Evolutionary conservation across 257 asterid genomes (phyloP), one percentile per base, ranked within the genome.

Genomic region (Solanum neorickii): DNA sequence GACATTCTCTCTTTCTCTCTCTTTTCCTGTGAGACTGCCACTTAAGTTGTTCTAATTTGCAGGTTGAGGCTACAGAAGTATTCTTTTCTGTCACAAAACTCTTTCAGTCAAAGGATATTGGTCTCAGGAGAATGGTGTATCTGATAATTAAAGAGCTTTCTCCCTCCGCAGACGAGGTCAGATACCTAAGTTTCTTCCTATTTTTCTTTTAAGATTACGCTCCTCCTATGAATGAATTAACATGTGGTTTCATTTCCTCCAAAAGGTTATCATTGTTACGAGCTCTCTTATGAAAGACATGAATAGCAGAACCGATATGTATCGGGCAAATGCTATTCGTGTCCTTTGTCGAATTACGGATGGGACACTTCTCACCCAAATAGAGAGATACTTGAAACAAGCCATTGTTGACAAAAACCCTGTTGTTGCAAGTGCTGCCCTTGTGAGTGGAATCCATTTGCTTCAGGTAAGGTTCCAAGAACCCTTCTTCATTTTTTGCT

Each of bases 241-340:
- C 72, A 66, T 75, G 70, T 77, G 84, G 42, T 73, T 60, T 90
- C 52, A 86, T 87, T 83, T 84, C 91, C 78, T 83, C 73, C 89
- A n/a, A 86, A 89, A 96, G 99, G 99, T 96, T 89, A 96, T 96
- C 89, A 96, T 96, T 27, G 99, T 96, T 86, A 96, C 99, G n/a
- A 96, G 99, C 96, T 96, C 99, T 89, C 92, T 96, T 75, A 96
- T 96, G 98, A 96, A 96, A 93, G 99, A 96, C 94, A 95, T 96
- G 99, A 96, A 93, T 87, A 96, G 99, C 91, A 97, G 98, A 69
- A 96, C 98, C 88, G 99, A 96, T 90, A 96, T 96, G 99, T 96
- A 95, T 83, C 91, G 99, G 76, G 99, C 99, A 86, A 96, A 96
- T 90, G 98, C 99, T 69, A 96, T 96, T 86, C 98, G 99, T 78